phyloP scores from a whole-genome alignment of 2,329 filamentous ascomycete genomes.

The Beauveria bassiana region DNA sequence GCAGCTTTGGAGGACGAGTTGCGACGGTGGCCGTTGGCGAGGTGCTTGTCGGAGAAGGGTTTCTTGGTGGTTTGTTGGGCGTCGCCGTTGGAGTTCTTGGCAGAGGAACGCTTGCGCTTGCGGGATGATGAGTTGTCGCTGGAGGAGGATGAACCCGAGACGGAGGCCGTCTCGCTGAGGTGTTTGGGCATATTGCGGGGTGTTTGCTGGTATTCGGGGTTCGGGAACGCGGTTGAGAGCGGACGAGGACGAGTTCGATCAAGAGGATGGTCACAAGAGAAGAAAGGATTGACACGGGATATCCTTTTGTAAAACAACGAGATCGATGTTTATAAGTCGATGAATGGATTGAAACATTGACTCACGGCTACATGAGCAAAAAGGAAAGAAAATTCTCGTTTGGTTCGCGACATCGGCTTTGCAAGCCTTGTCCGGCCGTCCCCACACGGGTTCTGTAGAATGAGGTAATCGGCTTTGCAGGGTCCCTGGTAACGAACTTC shows the following conservation, averaged over 20 bases:
- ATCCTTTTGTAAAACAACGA: not conserved
- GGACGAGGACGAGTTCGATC: not conserved
- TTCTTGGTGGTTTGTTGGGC: conserved; percentile 13
- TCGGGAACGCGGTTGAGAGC: not conserved
- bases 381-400: not conserved
- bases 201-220: not conserved
- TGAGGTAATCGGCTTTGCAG: not conserved
- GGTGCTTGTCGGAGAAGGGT: conserved; percentile 19
- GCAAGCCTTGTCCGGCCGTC: conserved; percentile 1
- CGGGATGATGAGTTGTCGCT: conserved; percentile 21
- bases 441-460: not conserved
- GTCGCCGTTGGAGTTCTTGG: conserved; percentile 18
- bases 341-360: conserved; percentile 9
- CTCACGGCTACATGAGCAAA: not conserved
- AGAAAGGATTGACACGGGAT: not conserved
- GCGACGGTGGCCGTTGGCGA: conserved; percentile 31
- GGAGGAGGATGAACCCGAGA: conserved; percentile 22
- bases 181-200: conserved; percentile 7
- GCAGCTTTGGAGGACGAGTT: conserved; percentile 53
- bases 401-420: conserved; percentile 7
- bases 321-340: not conserved
- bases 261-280: not conserved
- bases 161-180: conserved; percentile 19
- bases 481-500: not conserved
- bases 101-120: conserved; percentile 20